Evolutionary conservation across 2,329 filamentous ascomycete species (phyloP).

Genomic region (Aspergillus chevalieri): DNA sequence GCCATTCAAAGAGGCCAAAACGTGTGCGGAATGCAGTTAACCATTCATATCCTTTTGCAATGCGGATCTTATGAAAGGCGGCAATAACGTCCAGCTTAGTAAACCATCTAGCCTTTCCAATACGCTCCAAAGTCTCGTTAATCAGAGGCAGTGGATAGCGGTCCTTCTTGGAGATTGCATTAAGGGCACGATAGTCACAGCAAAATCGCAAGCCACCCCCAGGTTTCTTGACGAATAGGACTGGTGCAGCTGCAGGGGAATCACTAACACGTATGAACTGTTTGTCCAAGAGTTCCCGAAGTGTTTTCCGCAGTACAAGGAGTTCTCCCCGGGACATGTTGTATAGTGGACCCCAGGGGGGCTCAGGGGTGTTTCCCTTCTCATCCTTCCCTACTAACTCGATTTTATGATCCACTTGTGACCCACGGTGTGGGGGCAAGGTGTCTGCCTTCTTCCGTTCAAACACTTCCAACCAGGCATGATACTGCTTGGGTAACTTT

Average conservation of each 20-base stretch:
- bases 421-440: constrained; percentile 5
- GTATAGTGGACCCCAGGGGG: constrained; percentile 10
- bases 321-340: constrained; percentile 10
- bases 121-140: no score
- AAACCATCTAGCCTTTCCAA: no score
- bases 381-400: constrained; percentile 2
- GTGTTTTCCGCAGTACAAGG: constrained; percentile 10
- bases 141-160: no score
- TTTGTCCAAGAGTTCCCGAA: constrained; percentile 12
- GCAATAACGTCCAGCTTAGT: no score
- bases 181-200: no score
- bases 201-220: no score
- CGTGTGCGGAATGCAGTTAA: no score
- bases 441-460: constrained; percentile 6
- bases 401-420: constrained; percentile 14
- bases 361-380: constrained; percentile 4
- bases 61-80: no score
- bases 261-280: constrained; percentile 14
- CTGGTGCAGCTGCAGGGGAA: constrained; percentile 9
- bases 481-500: constrained; percentile 4
- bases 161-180: no score
- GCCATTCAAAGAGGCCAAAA: no score
- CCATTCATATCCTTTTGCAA: no score
- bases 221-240: no score
- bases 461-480: constrained; percentile 4